These are phyloP conservation scores for Polyporus tsugae DNA, from an alignment of 1,284 basidiomycete species.

Conservation along the genomic window DNA sequence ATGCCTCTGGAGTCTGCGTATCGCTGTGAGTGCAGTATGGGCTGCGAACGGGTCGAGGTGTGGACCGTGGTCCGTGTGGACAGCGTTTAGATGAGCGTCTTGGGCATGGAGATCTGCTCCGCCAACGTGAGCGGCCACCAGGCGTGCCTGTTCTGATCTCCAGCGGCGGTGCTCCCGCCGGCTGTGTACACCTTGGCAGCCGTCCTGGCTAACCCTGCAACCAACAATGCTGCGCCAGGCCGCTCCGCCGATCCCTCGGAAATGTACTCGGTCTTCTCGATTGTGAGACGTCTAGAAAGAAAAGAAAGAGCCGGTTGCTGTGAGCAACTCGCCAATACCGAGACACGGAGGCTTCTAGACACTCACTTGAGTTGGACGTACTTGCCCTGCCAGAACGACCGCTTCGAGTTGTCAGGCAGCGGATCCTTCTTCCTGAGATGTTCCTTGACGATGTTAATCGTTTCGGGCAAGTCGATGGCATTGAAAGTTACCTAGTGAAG, in stretches of 20 bases:
- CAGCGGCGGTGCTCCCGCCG: constrained; percentile 18
- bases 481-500: constrained; percentile 46
- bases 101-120: constrained; percentile 12
- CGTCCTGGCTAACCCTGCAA: constrained; percentile 19
- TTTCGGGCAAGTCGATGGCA: constrained; percentile 61
- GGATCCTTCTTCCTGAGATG: constrained; percentile 26
- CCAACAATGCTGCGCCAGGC: neutral
- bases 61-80: neutral
- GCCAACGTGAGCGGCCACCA: constrained; percentile 10
- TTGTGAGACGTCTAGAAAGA: constrained; percentile 26
- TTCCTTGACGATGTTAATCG: constrained; percentile 48
- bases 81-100: constrained; percentile 14
- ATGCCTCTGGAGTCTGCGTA: neutral
- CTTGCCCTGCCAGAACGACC: constrained; percentile 14
- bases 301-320: neutral
- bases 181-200: constrained; percentile 8
- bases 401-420: constrained; percentile 3
- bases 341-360: neutral
- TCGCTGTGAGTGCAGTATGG: neutral
- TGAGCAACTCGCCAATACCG: constrained; percentile 2
- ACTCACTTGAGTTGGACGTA: constrained; percentile 26
- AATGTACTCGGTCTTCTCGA: constrained; percentile 33
- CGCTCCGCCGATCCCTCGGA: constrained; percentile 6
- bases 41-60: neutral
- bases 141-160: constrained; percentile 24